phyloP scores from a whole-genome alignment of 2,329 filamentous ascomycete species.

The Colletotrichum spaethianum region DNA sequence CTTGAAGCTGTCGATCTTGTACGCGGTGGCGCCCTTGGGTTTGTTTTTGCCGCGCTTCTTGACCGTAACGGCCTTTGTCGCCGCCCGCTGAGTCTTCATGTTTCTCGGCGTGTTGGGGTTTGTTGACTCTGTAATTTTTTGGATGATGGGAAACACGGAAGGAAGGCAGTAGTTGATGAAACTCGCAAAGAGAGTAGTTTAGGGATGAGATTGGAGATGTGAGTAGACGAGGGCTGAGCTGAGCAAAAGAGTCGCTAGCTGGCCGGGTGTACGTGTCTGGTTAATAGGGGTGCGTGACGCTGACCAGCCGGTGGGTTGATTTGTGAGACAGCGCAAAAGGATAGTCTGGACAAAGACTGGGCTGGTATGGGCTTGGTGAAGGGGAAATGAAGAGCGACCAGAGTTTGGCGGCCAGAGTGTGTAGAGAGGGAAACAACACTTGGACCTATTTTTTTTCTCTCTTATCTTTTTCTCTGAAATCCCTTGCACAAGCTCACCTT shows the following conservation, averaged over 20 bases:
- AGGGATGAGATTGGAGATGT: conserved; percentile 22
- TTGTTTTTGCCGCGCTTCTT: conserved; percentile 48
- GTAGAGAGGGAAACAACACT: conserved; percentile 20
- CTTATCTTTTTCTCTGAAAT: background rate
- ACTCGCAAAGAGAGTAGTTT: background rate
- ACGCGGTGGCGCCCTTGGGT: conserved; percentile 43
- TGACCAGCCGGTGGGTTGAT: conserved; percentile 38
- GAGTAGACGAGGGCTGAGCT: conserved; percentile 12
- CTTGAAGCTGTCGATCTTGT: conserved; percentile 53
- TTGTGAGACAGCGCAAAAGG: conserved; percentile 38
- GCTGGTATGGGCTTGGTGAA: conserved; percentile 36
- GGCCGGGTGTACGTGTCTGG: conserved; percentile 34
- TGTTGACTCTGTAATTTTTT: background rate
- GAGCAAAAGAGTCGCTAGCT: conserved; percentile 16
- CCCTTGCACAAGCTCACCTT: conserved; percentile 4
- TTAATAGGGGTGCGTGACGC: conserved; percentile 30
- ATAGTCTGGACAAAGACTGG: conserved; percentile 35
- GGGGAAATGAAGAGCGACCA: conserved; percentile 40
- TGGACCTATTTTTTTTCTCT: background rate
- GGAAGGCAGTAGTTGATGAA: background rate
- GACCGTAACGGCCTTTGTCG: conserved; percentile 50
- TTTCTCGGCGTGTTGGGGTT: conserved; percentile 42
- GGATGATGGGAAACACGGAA: background rate
- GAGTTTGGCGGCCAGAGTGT: conserved; percentile 27
- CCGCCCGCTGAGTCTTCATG: conserved; percentile 51